These are phyloP conservation scores for Lactarius evosmus DNA, from an alignment of 768 basidiomycete genomes.

Conservation along the genomic window DNA sequence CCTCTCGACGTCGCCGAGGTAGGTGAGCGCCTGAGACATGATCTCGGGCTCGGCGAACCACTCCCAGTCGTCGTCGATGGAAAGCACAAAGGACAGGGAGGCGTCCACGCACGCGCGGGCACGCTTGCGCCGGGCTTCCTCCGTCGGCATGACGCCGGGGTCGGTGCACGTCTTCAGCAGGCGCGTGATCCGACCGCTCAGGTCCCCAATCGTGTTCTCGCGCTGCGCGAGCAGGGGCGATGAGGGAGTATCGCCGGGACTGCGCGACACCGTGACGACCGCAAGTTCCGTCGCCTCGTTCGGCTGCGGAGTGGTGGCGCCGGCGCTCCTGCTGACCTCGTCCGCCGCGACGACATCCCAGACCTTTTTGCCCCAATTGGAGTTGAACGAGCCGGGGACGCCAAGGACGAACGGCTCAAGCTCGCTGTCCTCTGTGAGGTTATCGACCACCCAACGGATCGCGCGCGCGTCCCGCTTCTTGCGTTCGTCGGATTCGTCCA, in stretches of 20 bases:
- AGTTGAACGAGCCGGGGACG: conserved; percentile 6
- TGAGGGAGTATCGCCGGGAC: background rate
- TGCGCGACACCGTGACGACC: conserved; percentile 1
- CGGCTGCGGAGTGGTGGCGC: background rate
- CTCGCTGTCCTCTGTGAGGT: conserved; percentile 10
- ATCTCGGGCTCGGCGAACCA: conserved; percentile 18
- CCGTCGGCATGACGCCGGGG: conserved; percentile 8
- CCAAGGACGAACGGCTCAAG: conserved; percentile 9
- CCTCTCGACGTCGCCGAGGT: conserved; percentile 15
- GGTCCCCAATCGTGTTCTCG: conserved; percentile 11
- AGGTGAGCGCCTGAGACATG: conserved; percentile 16
- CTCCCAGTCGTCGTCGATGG: conserved; percentile 16
- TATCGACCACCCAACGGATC: conserved; percentile 8
- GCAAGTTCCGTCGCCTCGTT: background rate
- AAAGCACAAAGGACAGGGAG: conserved; percentile 13
- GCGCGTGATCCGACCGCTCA: conserved; percentile 18
- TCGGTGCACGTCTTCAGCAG: conserved; percentile 18
- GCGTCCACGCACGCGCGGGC: conserved; percentile 20
- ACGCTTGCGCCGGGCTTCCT: conserved; percentile 15
- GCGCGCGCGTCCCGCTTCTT: conserved; percentile 6
- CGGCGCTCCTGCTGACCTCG: background rate
- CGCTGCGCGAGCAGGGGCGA: background rate
- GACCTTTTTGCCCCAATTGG: conserved; percentile 7
- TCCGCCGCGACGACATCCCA: conserved; percentile 5
- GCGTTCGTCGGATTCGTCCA: conserved; percentile 9